Evolutionary conservation across 306 rosid genomes (phyloP), one percentile per base, ranked within the genome.

Genomic region (Dalbergia cultrata): DNA sequence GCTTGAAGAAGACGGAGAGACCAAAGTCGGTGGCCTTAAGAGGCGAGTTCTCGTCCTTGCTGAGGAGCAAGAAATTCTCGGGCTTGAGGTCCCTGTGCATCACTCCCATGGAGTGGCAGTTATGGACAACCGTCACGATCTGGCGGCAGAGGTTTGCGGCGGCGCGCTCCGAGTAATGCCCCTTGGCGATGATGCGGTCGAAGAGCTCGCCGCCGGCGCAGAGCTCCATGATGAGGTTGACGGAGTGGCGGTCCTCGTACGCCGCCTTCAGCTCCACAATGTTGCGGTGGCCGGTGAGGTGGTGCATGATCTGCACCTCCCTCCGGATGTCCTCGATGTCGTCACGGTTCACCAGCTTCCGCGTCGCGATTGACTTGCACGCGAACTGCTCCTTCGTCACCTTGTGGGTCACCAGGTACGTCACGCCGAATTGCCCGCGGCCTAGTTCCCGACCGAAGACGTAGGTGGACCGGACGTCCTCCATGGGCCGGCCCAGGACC

Each of bases 301-400:
- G 99, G 85, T 95, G 94, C 99, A 95, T 95, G 89, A 95, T 95
- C 84, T 95, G 99, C 5, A 93, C 98, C 84, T 93, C 98, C 6
- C 99, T 97, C 22, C 96, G 92, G 41, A 93, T 78, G 64, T 93
- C 99, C 5, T 95, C 99, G 34, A 93, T 58, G 72, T 95, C 99
- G 54, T 93, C 99, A 12, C 81, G 87, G 85, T 85, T 80, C 9
- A 87, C 49, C 35, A 95, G 94, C 85, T 93, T 95, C 41, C 98
- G 88, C 0, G 98, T 84, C 35, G 98, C 99, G 79, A 95, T 95
- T 26, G 98, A 90, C 80, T 95, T 93, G 86, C 99, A 95, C 34
- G 99, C 99, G 75, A 93, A 93, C 45, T 90, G 91, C 56, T 85
- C 89, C 57, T 88, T 83, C 5, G 97, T 93, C 37, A 56, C 73